phyloP scores from a whole-genome alignment of 108 stramenopile species.

The Pseudonitzschia multistriata region DNA sequence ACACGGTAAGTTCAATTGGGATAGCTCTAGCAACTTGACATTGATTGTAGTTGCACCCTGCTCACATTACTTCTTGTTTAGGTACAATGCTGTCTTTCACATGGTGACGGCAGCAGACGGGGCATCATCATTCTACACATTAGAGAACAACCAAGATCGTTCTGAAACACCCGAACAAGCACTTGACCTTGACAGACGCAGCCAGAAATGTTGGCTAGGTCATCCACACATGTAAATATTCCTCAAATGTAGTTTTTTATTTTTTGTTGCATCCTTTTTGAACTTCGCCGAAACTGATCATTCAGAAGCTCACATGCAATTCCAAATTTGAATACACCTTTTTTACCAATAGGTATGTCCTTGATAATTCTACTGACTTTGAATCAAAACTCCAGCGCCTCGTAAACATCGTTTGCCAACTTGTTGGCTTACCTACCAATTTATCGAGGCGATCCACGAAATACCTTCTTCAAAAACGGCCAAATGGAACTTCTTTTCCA shows the following conservation, averaged over 20 bases:
- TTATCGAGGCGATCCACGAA: constrained; percentile 64
- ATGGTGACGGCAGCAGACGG: constrained; percentile 94
- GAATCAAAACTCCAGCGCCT: constrained; percentile 81
- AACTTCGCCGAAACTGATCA: not conserved
- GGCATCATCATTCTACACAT: constrained; percentile 79
- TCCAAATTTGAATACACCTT: not conserved
- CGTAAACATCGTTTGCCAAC: constrained; percentile 56
- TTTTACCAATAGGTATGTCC: constrained; percentile 26
- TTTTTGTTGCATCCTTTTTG: not conserved
- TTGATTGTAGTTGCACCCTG: too few species aligned
- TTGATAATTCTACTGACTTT: constrained; percentile 85
- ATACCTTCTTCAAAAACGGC: constrained; percentile 57
- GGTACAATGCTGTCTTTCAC: constrained; percentile 95
- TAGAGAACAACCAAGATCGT: constrained; percentile 89
- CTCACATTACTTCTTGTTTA: not conserved
- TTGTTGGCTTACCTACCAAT: constrained; percentile 76
- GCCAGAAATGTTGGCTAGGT: constrained; percentile 81
- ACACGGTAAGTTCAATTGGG: constrained; percentile 12
- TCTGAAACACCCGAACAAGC: constrained; percentile 87
- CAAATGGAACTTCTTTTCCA: constrained; percentile 55
- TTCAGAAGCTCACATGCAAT: not conserved
- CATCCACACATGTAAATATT: constrained; percentile 69
- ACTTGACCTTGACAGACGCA: constrained; percentile 61
- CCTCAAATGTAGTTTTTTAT: constrained; percentile 10
- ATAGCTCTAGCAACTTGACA: too few species aligned